Conservation (phyloP, 2,329 filamentous ascomycete genomes). For the Atkinsonella texensis region DNA sequence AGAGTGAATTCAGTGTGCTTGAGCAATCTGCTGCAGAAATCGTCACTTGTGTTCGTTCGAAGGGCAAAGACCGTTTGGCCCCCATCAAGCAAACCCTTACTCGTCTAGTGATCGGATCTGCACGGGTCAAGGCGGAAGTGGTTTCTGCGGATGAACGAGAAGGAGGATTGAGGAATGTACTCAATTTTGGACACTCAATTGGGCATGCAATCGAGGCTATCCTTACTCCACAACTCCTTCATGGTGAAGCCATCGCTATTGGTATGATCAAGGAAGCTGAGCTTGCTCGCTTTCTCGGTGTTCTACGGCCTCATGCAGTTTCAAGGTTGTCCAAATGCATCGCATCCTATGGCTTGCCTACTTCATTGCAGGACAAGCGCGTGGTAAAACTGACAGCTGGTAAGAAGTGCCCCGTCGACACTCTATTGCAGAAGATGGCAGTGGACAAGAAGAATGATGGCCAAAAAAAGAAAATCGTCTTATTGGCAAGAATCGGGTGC, state of each 20-base stretch:
- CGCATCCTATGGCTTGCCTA: constrained; percentile 83
- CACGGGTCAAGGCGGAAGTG: constrained; percentile 86
- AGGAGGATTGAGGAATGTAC: constrained; percentile 80
- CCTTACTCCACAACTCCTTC: constrained; percentile 84
- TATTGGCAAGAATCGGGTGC: constrained; percentile 80
- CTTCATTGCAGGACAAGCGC: constrained; percentile 69
- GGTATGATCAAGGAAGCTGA: constrained; percentile 99
- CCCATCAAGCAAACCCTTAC: constrained; percentile 61
- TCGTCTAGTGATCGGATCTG: constrained; percentile 76
- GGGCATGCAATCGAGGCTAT: constrained; percentile 95
- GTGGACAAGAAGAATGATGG: constrained; percentile 99
- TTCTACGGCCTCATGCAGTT: constrained; percentile 76
- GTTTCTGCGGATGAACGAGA: constrained; percentile 92
- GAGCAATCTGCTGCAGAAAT: constrained; percentile 73
- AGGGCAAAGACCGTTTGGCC: constrained; percentile 45
- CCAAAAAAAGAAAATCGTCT: constrained; percentile 86
- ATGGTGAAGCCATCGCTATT: constrained; percentile 91
- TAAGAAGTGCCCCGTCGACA: constrained; percentile 78
- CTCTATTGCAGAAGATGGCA: constrained; percentile 83
- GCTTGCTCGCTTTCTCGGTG: constrained; percentile 75
- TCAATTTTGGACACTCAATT: constrained; percentile 98
- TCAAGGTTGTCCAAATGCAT: constrained; percentile 87
- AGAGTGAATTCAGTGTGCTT: constrained; percentile 70
- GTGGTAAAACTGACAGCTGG: constrained; percentile 73
- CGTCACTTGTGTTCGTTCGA: constrained; percentile 32